These are phyloP conservation scores for Persicaria maculosa DNA, from an alignment of 148 eudicot species.

Conservation along the genomic window DNA sequence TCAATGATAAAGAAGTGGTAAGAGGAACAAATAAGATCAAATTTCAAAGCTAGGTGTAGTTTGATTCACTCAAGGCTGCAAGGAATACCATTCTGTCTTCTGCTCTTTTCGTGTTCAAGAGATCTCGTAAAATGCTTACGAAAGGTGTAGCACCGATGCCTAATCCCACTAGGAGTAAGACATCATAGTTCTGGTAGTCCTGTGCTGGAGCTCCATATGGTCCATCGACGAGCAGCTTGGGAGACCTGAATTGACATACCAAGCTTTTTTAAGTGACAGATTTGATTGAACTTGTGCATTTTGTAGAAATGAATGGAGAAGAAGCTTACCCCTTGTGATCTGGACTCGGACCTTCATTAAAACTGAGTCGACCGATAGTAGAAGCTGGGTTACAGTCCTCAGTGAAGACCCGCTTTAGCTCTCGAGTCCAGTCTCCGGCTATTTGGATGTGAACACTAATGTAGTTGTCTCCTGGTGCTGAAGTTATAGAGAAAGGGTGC, in stretches of 20 bases:
- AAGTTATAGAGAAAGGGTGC: constrained; percentile 98
- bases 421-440: constrained; percentile 92
- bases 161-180: constrained; percentile 86
- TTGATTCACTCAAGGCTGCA: neutral
- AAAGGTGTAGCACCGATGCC: constrained; percentile 99
- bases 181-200: constrained; percentile 85
- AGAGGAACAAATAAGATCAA: neutral
- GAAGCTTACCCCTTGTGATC: constrained; percentile 54
- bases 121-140: constrained; percentile 81
- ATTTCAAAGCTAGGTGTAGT: neutral
- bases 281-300: neutral
- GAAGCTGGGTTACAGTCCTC: constrained; percentile 48
- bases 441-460: constrained; percentile 82
- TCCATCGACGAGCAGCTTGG: constrained; percentile 77
- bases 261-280: neutral
- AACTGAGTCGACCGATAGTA: constrained; percentile 66
- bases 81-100: constrained; percentile 43
- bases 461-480: constrained; percentile 87
- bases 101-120: constrained; percentile 56
- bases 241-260: constrained; percentile 43
- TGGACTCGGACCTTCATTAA: constrained; percentile 36
- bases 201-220: constrained; percentile 99
- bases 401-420: constrained; percentile 59
- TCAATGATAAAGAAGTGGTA: neutral
- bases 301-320: neutral